Base-by-base conservation (phyloP, 2,329 filamentous ascomycete species). In the Xylaria hypoxylon region DNA sequence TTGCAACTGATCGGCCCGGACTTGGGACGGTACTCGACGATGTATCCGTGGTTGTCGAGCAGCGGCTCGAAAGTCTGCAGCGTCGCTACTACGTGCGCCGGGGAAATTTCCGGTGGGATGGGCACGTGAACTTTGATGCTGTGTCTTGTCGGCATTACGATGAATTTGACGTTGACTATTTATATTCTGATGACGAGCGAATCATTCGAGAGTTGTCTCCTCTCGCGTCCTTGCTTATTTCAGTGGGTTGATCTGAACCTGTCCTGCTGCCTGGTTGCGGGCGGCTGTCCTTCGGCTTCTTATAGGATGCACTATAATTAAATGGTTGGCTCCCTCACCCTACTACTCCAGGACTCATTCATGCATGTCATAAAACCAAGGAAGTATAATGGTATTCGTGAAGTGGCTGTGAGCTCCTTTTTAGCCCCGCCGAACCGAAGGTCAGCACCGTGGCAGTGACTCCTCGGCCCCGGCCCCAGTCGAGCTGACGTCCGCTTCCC, bases 11-110 rank as follows among this genome's bases (percentile, higher is more conserved):
- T 50, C 2, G 38, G 45, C 2, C 56, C 40, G 2, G 44, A 5
- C 17, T 67, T 67, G 17, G 59, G 63, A 3, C 28, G 31, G 59
- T 68, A 68, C n/a, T 52, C 40, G 38, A 63, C 45, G 26, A 68
- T 52, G 47, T 64, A 64, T 28, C n/a, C 11, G 56, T 68, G 64
- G 45, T 63, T 57, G 47, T 62, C 60, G 19, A 67, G 64, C 8
- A 68, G 45, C 13, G 63, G 63, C 59, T 68, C 63, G 59, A 68
- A 68, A 7, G 50, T 59, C 38, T 68, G 67, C 7, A 68, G 56
- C 6, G 64, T 64, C 8, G 48, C 35, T 31, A 68, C 48, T 1
- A 68, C 60, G 38, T 47, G 28, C 8, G 38, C 50, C 1, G 67
- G 67, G 15, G 59, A 42, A 0, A 68, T 15, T 2, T 40, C 35